phyloP scores from a whole-genome alignment of 331 rosid species.

The Phaseolus coccineus region DNA sequence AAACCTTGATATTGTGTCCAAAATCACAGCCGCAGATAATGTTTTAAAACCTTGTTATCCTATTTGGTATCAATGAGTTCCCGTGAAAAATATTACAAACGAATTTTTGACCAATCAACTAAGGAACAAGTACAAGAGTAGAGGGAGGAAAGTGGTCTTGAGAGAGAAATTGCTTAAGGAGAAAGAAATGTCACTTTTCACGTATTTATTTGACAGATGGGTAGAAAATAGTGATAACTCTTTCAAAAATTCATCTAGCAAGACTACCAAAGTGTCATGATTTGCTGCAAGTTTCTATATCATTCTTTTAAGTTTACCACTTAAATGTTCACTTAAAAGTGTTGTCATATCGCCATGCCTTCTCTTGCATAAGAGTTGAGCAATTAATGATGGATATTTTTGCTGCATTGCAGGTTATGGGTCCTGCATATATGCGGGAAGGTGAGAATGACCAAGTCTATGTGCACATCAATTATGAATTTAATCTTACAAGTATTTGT shows the following conservation, averaged over 20 bases:
- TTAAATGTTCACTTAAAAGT: slow-evolving; percentile 6
- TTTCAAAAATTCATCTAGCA: not conserved
- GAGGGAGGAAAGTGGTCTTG: not conserved
- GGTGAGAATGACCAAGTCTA: slow-evolving; percentile 60
- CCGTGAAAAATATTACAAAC: not conserved
- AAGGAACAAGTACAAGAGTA: not conserved
- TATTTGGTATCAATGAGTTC: not conserved
- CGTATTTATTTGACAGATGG: not conserved
- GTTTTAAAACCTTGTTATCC: not conserved
- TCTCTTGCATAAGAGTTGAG: not conserved
- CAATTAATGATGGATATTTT: slow-evolving; percentile 20
- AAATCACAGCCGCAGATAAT: too few relatives aligned
- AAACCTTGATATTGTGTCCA: too few relatives aligned
- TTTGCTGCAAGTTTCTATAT: not conserved
- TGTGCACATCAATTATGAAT: not conserved
- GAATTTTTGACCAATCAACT: not conserved
- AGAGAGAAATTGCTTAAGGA: not conserved
- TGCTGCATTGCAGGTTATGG: slow-evolving; percentile 77
- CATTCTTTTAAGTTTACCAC: not conserved
- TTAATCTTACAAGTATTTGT: not conserved
- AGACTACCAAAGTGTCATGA: not conserved
- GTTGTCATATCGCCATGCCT: not conserved
- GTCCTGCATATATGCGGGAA: slow-evolving; percentile 75
- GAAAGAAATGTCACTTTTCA: not conserved
- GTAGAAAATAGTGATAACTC: not conserved